These are phyloP conservation scores for Silene vulgaris DNA, from an alignment of 179 eudicot species.

Conservation along the genomic window DNA sequence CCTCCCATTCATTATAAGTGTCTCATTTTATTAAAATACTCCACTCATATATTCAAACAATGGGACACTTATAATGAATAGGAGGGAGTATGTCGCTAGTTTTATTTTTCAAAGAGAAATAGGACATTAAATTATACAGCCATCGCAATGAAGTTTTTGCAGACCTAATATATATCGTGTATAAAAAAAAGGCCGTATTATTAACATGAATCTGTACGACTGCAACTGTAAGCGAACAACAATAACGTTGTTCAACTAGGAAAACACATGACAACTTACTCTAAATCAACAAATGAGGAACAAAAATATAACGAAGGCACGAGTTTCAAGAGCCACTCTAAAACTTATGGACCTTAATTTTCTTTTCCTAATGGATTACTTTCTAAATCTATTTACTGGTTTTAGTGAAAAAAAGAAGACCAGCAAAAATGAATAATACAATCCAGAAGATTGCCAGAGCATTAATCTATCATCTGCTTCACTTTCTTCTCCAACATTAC, in stretches of 20 bases:
- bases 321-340: neutral
- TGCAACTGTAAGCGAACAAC: neutral
- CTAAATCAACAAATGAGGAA: neutral
- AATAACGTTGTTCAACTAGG: neutral
- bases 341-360: neutral
- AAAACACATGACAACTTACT: neutral
- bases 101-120: too few species aligned
- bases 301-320: neutral
- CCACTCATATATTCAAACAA: too few species aligned
- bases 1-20: too few species aligned
- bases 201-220: neutral
- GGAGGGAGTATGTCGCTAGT: too few species aligned
- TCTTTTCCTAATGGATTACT: neutral
- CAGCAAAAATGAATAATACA: slow-evolving; percentile 2
- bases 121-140: too few species aligned
- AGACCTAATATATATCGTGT: neutral
- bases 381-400: neutral
- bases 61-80: too few species aligned
- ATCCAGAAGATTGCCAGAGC: slow-evolving; percentile 3
- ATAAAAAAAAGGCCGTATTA: too few species aligned
- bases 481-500: slow-evolving; percentile 78
- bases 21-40: too few species aligned
- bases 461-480: slow-evolving; percentile 26
- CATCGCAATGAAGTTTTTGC: too few species aligned
- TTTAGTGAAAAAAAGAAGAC: neutral